Evolutionary conservation across 176 grass and related monocot species (phyloP).

Genomic region (Tillandsia fasciculata): DNA sequence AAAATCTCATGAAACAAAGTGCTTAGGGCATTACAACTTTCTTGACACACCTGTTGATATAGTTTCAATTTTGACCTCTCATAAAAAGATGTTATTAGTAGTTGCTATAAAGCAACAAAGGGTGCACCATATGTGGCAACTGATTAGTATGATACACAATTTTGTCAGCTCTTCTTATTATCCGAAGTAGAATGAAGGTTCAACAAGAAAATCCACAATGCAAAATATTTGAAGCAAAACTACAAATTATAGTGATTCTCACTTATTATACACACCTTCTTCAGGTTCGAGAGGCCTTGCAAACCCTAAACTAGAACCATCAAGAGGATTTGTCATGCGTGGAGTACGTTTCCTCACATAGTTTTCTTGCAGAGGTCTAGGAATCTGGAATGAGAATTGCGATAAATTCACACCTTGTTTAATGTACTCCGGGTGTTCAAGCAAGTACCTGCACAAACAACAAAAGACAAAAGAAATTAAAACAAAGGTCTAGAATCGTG

Average conservation of each 20-base stretch:
- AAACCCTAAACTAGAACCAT: constrained; percentile 22
- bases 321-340: constrained; percentile 27
- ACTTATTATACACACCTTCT: constrained; percentile 33
- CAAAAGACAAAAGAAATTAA: constrained; percentile 10
- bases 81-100: no score
- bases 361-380: constrained; percentile 59
- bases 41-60: no score
- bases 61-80: no score
- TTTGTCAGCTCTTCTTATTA: no score
- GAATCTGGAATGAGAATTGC: constrained; percentile 68
- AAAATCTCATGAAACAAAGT: no score
- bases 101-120: no score
- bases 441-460: constrained; percentile 41
- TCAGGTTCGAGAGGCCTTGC: constrained; percentile 32
- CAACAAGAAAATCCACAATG: not conserved
- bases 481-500: constrained; percentile 6
- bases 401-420: constrained; percentile 44
- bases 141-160: no score
- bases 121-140: no score
- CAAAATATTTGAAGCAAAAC: not conserved
- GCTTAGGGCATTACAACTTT: no score
- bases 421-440: constrained; percentile 48
- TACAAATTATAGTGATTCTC: not conserved
- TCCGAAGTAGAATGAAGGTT: no score
- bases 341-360: constrained; percentile 54